These are phyloP conservation scores for Cardiospermum halicacabum DNA, from an alignment of 345 rosid genomes.

Conservation along the genomic window DNA sequence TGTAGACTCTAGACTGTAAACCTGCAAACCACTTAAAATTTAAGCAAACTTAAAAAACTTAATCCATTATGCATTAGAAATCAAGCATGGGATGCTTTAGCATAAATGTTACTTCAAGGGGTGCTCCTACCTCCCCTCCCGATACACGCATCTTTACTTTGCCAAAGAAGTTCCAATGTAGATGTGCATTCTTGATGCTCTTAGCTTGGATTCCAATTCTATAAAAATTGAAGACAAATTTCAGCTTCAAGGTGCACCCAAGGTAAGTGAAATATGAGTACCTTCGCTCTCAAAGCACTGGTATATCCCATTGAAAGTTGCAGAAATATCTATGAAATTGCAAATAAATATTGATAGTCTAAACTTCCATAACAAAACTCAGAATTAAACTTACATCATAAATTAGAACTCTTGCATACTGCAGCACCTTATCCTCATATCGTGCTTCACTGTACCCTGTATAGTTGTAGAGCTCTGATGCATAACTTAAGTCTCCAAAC, in stretches of 20 bases:
- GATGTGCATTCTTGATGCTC: slow-evolving; percentile 92
- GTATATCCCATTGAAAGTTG: slow-evolving; percentile 94
- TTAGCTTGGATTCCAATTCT: slow-evolving; percentile 69
- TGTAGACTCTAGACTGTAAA: slow-evolving; percentile 92
- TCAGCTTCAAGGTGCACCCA: neutral
- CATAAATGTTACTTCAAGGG: slow-evolving; percentile 58
- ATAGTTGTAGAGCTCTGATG: slow-evolving; percentile 92
- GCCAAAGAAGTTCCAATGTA: slow-evolving; percentile 79
- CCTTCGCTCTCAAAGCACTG: slow-evolving; percentile 89
- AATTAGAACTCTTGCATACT: slow-evolving; percentile 93
- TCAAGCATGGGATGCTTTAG: neutral
- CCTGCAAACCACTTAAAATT: slow-evolving; percentile 34
- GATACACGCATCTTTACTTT: slow-evolving; percentile 75
- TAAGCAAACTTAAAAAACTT: neutral
- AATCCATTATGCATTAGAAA: neutral
- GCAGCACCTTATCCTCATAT: slow-evolving; percentile 91
- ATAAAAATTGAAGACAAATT: neutral
- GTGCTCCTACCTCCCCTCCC: slow-evolving; percentile 80
- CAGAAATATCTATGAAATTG: slow-evolving; percentile 75
- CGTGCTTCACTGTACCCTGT: slow-evolving; percentile 99
- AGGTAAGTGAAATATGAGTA: slow-evolving; percentile 15
- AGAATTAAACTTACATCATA: slow-evolving; percentile 46
- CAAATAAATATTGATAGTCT: neutral
- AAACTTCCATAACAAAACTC: neutral
- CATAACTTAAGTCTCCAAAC: slow-evolving; percentile 98